A percentile compares a stretch with the other conserved stretches of the same genome.
These are phyloP conservation scores for Polytrichum formosum DNA, from an alignment of 225 moss, liverwort and hornwort genomes.

Conservation along the genomic window DNA sequence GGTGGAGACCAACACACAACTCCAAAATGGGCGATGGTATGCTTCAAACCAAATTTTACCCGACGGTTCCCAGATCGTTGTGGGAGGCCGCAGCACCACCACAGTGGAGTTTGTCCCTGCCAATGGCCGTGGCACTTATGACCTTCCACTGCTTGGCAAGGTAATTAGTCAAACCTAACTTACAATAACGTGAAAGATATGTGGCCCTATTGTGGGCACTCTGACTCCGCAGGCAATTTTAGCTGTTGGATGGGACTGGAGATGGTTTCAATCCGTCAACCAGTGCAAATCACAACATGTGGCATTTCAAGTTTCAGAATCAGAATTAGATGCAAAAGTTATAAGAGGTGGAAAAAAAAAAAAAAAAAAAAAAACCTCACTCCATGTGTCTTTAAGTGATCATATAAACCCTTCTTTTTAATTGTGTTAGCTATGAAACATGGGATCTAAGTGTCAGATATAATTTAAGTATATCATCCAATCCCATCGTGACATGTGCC, in stretches of 20 bases:
- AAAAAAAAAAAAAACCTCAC: no score
- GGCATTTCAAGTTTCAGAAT: no score
- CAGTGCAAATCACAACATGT: neutral
- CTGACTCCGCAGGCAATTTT: no score
- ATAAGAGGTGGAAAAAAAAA: no score
- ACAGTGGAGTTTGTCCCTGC: slow-evolving; percentile 51
- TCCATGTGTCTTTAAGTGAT: neutral
- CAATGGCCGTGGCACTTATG: slow-evolving; percentile 43
- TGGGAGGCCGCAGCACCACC: slow-evolving; percentile 40
- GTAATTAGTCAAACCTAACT: slow-evolving; percentile 6
- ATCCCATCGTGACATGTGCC: no score
- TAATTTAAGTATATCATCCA: no score
- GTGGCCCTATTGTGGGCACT: no score
- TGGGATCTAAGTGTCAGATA: neutral
- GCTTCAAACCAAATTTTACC: slow-evolving; percentile 68
- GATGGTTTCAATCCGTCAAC: neutral
- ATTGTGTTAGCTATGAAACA: neutral
- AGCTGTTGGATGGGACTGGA: no score
- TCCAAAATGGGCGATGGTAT: slow-evolving; percentile 71
- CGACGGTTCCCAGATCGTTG: slow-evolving; percentile 39
- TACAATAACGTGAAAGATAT: no score
- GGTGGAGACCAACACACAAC: slow-evolving; percentile 35
- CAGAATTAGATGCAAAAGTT: no score
- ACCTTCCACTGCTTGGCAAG: slow-evolving; percentile 33
- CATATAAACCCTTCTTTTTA: neutral